Conservation (phyloP, 257 asterid species). For the Nicotiana sylvestris region DNA sequence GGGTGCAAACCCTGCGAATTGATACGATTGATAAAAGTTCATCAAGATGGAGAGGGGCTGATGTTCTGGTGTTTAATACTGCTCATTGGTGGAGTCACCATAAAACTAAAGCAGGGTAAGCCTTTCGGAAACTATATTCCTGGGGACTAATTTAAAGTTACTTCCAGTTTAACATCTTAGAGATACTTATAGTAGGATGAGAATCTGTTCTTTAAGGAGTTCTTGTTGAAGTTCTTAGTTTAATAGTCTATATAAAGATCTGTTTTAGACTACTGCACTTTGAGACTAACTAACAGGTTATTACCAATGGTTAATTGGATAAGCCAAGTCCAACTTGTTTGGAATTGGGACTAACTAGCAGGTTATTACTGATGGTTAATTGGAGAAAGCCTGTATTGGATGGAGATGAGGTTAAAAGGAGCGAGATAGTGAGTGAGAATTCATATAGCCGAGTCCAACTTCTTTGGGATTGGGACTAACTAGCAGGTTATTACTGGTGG, state of each 20-base stretch:
- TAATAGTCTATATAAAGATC: not conserved
- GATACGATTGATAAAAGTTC: constrained; percentile 81
- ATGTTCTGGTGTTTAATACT: constrained; percentile 81
- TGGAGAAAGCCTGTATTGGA: not conserved
- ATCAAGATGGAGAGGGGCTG: constrained; percentile 87
- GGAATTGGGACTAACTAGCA: too few relatives aligned
- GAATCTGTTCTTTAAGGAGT: not conserved
- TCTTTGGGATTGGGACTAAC: too few relatives aligned
- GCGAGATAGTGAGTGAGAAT: too few relatives aligned
- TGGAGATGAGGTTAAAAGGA: too few relatives aligned
- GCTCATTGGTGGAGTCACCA: constrained; percentile 97
- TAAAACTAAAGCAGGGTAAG: constrained; percentile 87
- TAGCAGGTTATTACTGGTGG: too few relatives aligned
- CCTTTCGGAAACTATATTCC: not conserved
- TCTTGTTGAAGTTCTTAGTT: not conserved
- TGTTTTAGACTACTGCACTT: not conserved
- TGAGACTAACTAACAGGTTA: not conserved
- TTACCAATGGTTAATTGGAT: not conserved
- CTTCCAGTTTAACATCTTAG: not conserved
- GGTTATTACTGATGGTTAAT: not conserved
- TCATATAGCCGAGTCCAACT: too few relatives aligned
- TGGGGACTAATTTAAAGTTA: not conserved
- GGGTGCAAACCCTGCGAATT: constrained; percentile 63
- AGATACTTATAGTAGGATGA: not conserved
- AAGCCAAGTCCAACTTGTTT: too few relatives aligned